Conservation (phyloP, 2,329 filamentous ascomycete species). For the Clarireedia homoeocarpa region DNA sequence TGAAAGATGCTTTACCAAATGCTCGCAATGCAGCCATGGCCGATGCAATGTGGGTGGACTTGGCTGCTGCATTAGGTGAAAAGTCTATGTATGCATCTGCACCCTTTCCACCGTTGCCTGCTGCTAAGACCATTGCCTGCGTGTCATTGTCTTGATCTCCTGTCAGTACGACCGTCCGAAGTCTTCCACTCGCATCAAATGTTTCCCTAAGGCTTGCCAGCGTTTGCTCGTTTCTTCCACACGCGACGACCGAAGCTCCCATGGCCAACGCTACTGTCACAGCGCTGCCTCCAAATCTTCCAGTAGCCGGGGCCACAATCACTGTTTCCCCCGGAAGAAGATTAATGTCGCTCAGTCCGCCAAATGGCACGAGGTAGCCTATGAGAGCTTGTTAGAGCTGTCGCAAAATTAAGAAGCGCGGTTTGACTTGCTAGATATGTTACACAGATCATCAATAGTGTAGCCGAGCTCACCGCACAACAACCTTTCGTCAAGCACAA, state of each 20-base stretch:
- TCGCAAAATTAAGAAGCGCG: not conserved
- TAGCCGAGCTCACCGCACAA: conserved; percentile 18
- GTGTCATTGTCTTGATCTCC: conserved; percentile 6
- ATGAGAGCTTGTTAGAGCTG: not conserved
- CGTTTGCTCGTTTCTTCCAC: conserved; percentile 35
- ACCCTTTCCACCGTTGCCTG: conserved; percentile 6
- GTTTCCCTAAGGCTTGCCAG: conserved; percentile 20
- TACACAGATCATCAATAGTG: conserved; percentile 11
- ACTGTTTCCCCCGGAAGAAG: conserved; percentile 38
- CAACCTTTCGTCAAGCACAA: conserved; percentile 28
- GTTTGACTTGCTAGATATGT: not conserved
- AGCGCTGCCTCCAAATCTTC: conserved; percentile 36
- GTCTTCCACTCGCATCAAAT: not conserved
- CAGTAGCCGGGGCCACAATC: conserved; percentile 39
- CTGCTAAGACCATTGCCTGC: not conserved
- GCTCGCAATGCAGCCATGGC: conserved; percentile 8
- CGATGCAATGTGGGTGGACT: conserved; percentile 8
- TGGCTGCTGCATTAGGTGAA: conserved; percentile 8
- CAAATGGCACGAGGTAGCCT: conserved; percentile 34
- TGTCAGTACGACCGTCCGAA: conserved; percentile 6
- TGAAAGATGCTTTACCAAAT: conserved; percentile 6
- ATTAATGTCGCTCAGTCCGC: conserved; percentile 37
- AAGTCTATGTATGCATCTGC: conserved; percentile 14
- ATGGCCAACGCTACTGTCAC: conserved; percentile 38
- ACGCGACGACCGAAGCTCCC: conserved; percentile 42